phyloP scores from a whole-genome alignment of 108 stramenopile species.

The Mediolabrus comicus region DNA sequence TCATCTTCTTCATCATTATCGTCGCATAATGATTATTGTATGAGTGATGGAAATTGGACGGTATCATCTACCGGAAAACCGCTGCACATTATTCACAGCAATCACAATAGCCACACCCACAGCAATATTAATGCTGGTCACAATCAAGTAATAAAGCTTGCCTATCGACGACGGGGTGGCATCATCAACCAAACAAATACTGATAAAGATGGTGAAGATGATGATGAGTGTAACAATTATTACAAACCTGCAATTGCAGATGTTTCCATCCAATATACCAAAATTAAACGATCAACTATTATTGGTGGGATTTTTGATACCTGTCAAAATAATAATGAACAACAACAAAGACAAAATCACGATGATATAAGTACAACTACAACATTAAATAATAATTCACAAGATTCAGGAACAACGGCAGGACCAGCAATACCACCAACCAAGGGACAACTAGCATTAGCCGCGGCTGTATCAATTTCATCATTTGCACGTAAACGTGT shows the following conservation, averaged over 20 bases:
- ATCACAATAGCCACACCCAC: too few species aligned
- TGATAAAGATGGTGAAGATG: background rate
- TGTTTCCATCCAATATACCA: constrained; percentile 57
- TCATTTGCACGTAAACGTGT: too few species aligned
- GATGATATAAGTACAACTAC: too few species aligned
- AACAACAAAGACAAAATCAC: too few species aligned
- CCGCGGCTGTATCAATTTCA: too few species aligned
- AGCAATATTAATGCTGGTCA: background rate
- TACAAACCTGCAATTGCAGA: constrained; percentile 73
- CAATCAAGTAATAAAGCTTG: constrained; percentile 26
- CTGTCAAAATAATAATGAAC: background rate
- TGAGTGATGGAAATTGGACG: constrained; percentile 7
- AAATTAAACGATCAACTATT: constrained; percentile 54
- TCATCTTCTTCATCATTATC: background rate
- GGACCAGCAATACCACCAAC: too few species aligned
- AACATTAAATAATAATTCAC: too few species aligned
- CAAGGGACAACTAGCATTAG: too few species aligned
- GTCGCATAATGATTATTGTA: background rate
- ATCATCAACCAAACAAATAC: constrained; percentile 25
- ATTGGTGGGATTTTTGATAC: too few species aligned
- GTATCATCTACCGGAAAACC: background rate
- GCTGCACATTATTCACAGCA: too few species aligned
- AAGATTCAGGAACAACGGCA: too few species aligned
- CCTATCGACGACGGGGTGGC: constrained; percentile 54
- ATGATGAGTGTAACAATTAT: background rate